Evolutionary conservation across 2,329 filamentous ascomycete species (phyloP).

Genomic region (Fusarium staphyleae): DNA sequence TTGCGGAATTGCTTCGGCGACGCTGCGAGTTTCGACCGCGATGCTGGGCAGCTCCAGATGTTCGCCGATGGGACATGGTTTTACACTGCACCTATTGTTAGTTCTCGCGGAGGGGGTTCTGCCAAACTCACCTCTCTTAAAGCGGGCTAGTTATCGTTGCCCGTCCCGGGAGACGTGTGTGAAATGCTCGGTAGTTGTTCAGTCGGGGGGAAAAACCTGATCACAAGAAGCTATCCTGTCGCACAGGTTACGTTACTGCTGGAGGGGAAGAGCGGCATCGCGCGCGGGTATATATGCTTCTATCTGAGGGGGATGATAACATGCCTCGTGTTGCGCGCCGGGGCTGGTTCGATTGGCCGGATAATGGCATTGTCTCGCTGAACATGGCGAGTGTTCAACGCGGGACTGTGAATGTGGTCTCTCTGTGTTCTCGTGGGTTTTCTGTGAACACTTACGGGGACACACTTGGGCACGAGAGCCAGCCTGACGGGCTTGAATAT

Average conservation of each 20-base stretch:
- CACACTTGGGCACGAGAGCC: slow-evolving; percentile 5
- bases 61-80: slow-evolving; percentile 19
- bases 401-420: slow-evolving; percentile 12
- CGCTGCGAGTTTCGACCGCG: background rate
- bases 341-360: slow-evolving; percentile 1
- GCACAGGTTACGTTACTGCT: slow-evolving; percentile 33
- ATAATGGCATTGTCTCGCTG: slow-evolving; percentile 21
- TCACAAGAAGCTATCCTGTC: slow-evolving; percentile 34
- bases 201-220: slow-evolving; percentile 12
- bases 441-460: too few relatives aligned
- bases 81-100: slow-evolving; percentile 15
- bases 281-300: slow-evolving; percentile 10
- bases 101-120: slow-evolving; percentile 15
- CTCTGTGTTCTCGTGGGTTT: slow-evolving; percentile 1
- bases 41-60: background rate
- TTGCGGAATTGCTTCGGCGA: background rate
- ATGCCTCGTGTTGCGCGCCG: background rate
- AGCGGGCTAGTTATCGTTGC: background rate
- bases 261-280: background rate
- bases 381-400: slow-evolving; percentile 13
- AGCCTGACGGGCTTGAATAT: slow-evolving; percentile 1
- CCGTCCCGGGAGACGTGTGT: slow-evolving; percentile 7
- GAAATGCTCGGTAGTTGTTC: slow-evolving; percentile 22
- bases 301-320: slow-evolving; percentile 1
- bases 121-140: slow-evolving; percentile 15